These are phyloP conservation scores for Phallus indusiatus DNA, from an alignment of 768 basidiomycete species.

Conservation along the genomic window DNA sequence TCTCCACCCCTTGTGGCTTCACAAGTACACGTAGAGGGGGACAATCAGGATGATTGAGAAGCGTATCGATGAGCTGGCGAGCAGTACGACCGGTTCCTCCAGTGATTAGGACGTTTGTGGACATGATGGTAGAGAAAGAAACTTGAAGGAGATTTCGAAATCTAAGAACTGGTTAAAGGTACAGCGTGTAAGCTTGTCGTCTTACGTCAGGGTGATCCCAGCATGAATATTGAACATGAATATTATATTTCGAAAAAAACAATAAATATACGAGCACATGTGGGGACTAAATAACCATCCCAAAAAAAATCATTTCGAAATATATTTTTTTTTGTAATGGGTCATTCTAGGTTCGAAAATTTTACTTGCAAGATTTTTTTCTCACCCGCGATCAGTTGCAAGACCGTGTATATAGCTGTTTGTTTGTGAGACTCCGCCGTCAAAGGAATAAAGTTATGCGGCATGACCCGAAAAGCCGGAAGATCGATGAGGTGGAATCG, in stretches of 20 bases:
- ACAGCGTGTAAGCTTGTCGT: not conserved
- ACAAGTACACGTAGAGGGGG: conserved; percentile 19
- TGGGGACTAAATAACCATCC: too few species aligned
- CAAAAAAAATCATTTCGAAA: too few species aligned
- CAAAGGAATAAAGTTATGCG: not conserved
- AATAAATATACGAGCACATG: too few species aligned
- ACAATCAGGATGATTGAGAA: conserved; percentile 11
- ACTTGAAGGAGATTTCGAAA: conserved; percentile 1
- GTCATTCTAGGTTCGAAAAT: too few species aligned
- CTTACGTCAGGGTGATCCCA: not conserved
- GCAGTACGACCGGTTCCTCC: conserved; percentile 17
- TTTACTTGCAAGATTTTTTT: too few species aligned
- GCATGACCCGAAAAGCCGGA: not conserved
- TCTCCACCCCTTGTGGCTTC: conserved; percentile 13
- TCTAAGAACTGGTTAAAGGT: not conserved
- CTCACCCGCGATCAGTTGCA: too few species aligned
- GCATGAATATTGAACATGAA: not conserved
- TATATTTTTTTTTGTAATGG: too few species aligned
- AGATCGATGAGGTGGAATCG: not conserved
- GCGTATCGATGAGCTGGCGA: conserved; percentile 14
- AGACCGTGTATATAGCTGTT: too few species aligned
- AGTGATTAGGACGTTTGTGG: conserved; percentile 14
- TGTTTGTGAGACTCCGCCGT: too few species aligned
- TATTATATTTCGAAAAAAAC: too few species aligned
- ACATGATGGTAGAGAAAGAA: not conserved